Base-by-base conservation (phyloP, 2,329 filamentous ascomycete genomes). In the Fusarium ramigenum region DNA sequence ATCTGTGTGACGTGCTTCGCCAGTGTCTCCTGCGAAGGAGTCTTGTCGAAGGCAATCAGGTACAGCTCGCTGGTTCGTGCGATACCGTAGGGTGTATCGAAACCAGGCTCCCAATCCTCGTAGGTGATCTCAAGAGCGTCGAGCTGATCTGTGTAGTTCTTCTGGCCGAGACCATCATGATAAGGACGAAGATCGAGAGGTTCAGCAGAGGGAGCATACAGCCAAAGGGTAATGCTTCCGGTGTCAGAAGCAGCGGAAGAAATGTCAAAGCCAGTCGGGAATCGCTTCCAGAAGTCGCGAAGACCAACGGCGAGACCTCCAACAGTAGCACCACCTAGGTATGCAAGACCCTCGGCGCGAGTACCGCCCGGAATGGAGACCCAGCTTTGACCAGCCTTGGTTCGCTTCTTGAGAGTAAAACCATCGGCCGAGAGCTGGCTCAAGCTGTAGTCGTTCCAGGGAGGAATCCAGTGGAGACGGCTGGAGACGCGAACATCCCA, bases 61-160 rank as follows among this genome's bases (percentile, higher is more conserved):
- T 84, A 88, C 10, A 91, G 62, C 73, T 91, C 88, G 66, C 86
- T 91, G 0, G 88, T 91, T 43, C 88, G 81, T 1, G 85, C 88
- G 39, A 91, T 86, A 1, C 90, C 90, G 54, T 87, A 87, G 0
- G 89, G 87, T 0, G 87, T 90, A 62, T 87, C 83, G 46, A 88
- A 89, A 0, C 84, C 86, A 0, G 78, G 79, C 66, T 91, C 88
- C 67, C 84, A 91, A 68, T 91, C 89, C 66, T 92, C 90, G 65
- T 92, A 92, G 0, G 90, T 92, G 28, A 91, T 88, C 32, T 90
- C 84, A 0, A 91, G 83, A 4, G 88, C 90, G 65, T 90, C 89
- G 2, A 90, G 80, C 76, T 92, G 86, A 23, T 91, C 84, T 1
- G 81, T 83, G 65, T 90, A 91, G 1, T 84, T 87, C 47, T 89